Base-by-base conservation (phyloP, 2,329 filamentous ascomycete genomes). In the Penicillium sclerotiorum region DNA sequence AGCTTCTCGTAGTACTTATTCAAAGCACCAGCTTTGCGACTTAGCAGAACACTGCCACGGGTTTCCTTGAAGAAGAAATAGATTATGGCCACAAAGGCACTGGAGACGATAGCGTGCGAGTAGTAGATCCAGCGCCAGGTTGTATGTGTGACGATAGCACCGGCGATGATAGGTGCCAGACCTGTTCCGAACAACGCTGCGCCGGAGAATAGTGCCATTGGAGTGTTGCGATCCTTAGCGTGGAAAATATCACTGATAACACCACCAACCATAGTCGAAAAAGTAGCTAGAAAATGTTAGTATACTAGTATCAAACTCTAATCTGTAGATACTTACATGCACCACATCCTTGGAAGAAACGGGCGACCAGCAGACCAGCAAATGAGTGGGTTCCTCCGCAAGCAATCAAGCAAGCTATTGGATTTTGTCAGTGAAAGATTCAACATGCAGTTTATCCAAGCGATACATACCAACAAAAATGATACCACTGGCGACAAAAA, bases 211-310 rank as follows among this genome's bases (percentile, higher is more conserved):
- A 95, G 67, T 0, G 90, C 87, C 93, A 96, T 96, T 0, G 92
- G 89, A 0, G 87, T 90, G 61, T 96, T 96, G 27, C 93, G 80
- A 37, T 89, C 85, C 51, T 88, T 75, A 8, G 89, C 84, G 40
- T 86, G 82, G 73, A 91, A 96, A 50, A 96, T 82, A 64, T 96
- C 92, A 43, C 88, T 87, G 33, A 96, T 87, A 4, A 96, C 88
- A 3, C 92, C 92, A n/a, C 92, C 92, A 0, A 95, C 87, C 80
- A 96, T 92, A 18, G 90, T 94, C 37, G 87, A 90, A 65, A 95
- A 95, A 0, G 81, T 84, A 27, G 67, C 71, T 74, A 20, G 17
- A 20, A 15, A 8, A 28, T 21, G 15, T 21, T 41, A 50, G 27
- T 38, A 28, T 50, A 18, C 9, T 30, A 23, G 30, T 17, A 40